Base-by-base conservation (phyloP, 2,329 filamentous ascomycete species). In the Colletotrichum sidae region DNA sequence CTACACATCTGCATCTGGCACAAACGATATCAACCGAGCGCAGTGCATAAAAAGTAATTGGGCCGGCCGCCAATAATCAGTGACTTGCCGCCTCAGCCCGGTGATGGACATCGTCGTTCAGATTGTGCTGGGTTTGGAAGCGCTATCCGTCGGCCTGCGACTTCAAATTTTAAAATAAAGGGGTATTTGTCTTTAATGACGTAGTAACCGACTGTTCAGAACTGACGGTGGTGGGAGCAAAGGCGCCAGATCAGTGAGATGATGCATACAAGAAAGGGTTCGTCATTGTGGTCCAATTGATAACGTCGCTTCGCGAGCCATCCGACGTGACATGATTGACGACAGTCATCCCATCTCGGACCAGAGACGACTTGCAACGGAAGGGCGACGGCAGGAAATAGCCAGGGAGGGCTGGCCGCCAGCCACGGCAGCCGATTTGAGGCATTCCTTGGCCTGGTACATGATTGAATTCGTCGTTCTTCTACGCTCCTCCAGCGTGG, bases 301-400 rank as follows among this genome's bases (percentile, higher is more conserved):
- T 11, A 39, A 53, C 41, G 38, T 52, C 45, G 51, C 35, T 58
- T 56, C 17, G 62, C 47, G 63, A 54, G 53, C 42, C 34, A 13
- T 44, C 49, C 17, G 50, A 58, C 44, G 53, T 53, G 42, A 17
- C 39, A 56, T n/a, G 25, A 25, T 52, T 49, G 39, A 51, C 34
- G 25, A 5, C 25, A 25, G 25, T 44, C 56, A 35, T 46, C 46
- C 45, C 52, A 38, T 53, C 42, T 34, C 50, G 42, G 41, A 12
- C 41, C 45, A 39, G 35, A 15, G 55, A 34, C 15, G 44, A 50
- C 41, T 52, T 63, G 47, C 47, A 46, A 58, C 47, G 54, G 52
- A 41, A 60, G 67, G 59, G 59, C 54, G 56, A 64, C 64, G 59
- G 46, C 64, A 67, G 65, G 47, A 63, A 25, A 12, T 49, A 25